Evolutionary conservation across 495 filamentous ascomycete species (phyloP), one percentile per base, ranked within the genome.

Genomic region (Sabuloglossum arenarium): DNA sequence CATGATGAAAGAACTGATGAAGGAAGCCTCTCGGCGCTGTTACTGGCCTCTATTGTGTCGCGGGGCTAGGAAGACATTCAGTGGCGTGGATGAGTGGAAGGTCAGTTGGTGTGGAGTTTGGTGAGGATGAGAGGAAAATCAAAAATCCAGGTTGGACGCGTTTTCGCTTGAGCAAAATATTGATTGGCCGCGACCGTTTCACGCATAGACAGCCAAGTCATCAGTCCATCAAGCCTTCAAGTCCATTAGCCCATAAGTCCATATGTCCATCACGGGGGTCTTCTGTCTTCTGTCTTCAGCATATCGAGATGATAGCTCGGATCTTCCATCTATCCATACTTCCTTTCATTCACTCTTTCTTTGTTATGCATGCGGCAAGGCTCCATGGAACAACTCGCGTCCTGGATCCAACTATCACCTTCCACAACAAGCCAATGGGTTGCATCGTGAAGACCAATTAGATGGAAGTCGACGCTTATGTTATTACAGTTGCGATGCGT

Each of bases 131-230:
- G 42, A 32, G 39, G 39, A 50, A 43, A 25, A 57, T 57, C 31
- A 14, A 53, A 59, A 27, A 45, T 58, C 50, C 47, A 51, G 47
- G 47, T 51, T 19, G 39, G 47, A 51, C 47, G 47, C 47, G 47
- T 51, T 49, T 27, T 51, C 47, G 47, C 47, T 51, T 28, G 47
- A 2, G 47, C 24, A 8, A 28, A 27, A 51, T 11, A 51, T 3
- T 29, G 16, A 51, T 51, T 51, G 47, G 24, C 3, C 24, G 47
- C 47, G 47, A 14, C 4, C 34, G 34, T 1, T 37, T 37, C 34
- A 37, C 34, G 12, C 5, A 37, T 14, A 37, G 34, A 2, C 2
- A 14, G 34, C 34, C 34, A 37, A 37, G 34, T 37, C 34, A 37
- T 37, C 34, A 37, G 12, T 37, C n/a, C n/a, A n/a, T n/a, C n/a